Base-by-base conservation (phyloP, 768 basidiomycete species). In the Austroboletus eburneus region DNA sequence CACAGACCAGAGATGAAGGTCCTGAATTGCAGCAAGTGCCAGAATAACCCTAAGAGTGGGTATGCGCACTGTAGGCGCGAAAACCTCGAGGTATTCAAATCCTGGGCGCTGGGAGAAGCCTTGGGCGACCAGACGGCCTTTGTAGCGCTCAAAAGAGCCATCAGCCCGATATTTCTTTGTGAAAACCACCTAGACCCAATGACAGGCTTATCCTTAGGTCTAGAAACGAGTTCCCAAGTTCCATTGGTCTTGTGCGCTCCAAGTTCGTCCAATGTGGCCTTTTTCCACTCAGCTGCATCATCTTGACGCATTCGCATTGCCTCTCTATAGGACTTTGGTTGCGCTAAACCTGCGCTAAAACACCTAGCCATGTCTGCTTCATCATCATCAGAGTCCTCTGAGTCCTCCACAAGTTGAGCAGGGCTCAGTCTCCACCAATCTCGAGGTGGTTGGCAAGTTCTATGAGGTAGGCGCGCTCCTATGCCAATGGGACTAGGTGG, bases 41-140 rank as follows among this genome's bases (percentile, higher is more conserved):
- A 68, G 42, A 16, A 61, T 25, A 23, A 51, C 36, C 7, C 58
- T 42, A 16, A 66, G 37, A 35, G 61, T 41, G 24, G 56, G 45
- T 35, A 54, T 38, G 35, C 58, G 45, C 37, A 58, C 44, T 30
- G 56, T 51, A 9, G 67, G 63, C 1, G 70, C 57, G 43, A 59
- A 70, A 1, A 69, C 68, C 35, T 69, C 57, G 9, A 57, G 47
- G 51, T 59, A 72, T 29, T 73, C 65, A 21, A 66, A 46, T 3
- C 72, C 68, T 14, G 57, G 58, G 10, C 41, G 41, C 54, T 73
- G 52, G 22, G 27, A 23, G 56, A 45, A 50, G 61, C 71, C 68
- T 37, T 65, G 60, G 2, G 71, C 66, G 10, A 72, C 70, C 8
- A 74, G 57, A 9, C 65, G 45, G 9, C 54, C 71, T 56, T 74